These are phyloP conservation scores for Terfezia boudieri DNA, from an alignment of 495 filamentous ascomycete genomes.

Conservation along the genomic window DNA sequence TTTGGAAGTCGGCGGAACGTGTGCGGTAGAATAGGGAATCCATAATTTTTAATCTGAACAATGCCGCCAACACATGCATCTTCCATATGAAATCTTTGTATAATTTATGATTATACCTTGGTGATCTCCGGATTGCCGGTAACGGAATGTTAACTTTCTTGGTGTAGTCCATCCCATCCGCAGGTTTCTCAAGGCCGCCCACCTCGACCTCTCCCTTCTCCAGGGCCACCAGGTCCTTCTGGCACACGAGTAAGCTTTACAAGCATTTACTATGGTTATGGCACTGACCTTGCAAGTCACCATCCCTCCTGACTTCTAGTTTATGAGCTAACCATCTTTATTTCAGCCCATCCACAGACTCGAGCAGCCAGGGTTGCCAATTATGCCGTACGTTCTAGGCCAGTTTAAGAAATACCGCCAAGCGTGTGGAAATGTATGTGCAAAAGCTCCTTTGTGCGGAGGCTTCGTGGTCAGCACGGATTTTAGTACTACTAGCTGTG, in stretches of 20 bases:
- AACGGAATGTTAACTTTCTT: no score
- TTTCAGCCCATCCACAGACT: background rate
- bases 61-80: no score
- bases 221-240: no score
- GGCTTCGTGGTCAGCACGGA: background rate
- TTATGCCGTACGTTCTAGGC: background rate
- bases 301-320: background rate
- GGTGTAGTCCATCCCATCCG: no score
- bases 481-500: background rate
- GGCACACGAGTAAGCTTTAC: background rate
- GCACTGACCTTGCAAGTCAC: background rate
- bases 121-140: no score
- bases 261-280: background rate
- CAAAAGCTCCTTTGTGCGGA: background rate
- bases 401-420: background rate
- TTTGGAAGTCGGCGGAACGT: no score
- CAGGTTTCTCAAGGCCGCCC: no score
- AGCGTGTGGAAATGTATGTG: background rate
- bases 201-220: no score
- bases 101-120: no score
- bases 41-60: no score
- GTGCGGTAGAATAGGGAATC: no score
- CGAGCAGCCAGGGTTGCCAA: background rate
- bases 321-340: background rate
- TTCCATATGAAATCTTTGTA: no score